These are phyloP conservation scores for Tolypocladium sp. DNA, from an alignment of 2,329 filamentous ascomycete species.

Conservation along the genomic window DNA sequence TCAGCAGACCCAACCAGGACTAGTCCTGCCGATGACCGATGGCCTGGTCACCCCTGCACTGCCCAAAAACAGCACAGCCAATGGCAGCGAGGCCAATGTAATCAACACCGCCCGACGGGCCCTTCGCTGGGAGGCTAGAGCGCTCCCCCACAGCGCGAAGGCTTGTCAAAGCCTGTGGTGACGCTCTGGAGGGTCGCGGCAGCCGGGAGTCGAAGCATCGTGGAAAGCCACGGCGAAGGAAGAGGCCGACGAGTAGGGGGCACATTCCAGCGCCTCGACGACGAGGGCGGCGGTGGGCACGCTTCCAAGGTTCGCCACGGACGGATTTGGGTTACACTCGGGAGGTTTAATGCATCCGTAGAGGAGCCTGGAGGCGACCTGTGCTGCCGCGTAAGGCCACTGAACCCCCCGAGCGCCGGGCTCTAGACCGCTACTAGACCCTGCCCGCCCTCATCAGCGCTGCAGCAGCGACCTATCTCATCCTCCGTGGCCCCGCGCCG, in stretches of 20 bases:
- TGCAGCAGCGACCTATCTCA: neutral
- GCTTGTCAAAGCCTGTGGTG: neutral
- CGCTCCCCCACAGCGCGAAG: neutral
- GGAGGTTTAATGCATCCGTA: neutral
- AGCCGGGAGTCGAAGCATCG: neutral
- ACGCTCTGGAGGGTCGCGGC: conserved; percentile 5
- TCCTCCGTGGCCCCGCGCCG: neutral
- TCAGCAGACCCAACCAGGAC: conserved; percentile 4
- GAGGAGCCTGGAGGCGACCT: neutral
- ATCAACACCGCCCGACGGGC: conserved; percentile 5
- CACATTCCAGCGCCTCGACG: neutral
- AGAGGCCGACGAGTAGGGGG: neutral
- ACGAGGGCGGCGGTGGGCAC: neutral
- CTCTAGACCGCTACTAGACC: neutral
- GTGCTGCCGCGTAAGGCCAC: neutral
- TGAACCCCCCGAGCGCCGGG: neutral
- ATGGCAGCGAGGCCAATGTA: conserved; percentile 9
- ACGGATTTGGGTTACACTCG: neutral
- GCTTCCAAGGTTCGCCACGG: neutral
- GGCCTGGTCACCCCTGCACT: conserved; percentile 6
- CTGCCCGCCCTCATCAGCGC: neutral
- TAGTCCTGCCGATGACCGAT: conserved; percentile 12
- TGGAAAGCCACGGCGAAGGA: neutral
- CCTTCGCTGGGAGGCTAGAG: neutral
- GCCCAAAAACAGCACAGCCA: conserved; percentile 1